These are phyloP conservation scores for Postia placenta DNA, from an alignment of 768 basidiomycete species.

Conservation along the genomic window DNA sequence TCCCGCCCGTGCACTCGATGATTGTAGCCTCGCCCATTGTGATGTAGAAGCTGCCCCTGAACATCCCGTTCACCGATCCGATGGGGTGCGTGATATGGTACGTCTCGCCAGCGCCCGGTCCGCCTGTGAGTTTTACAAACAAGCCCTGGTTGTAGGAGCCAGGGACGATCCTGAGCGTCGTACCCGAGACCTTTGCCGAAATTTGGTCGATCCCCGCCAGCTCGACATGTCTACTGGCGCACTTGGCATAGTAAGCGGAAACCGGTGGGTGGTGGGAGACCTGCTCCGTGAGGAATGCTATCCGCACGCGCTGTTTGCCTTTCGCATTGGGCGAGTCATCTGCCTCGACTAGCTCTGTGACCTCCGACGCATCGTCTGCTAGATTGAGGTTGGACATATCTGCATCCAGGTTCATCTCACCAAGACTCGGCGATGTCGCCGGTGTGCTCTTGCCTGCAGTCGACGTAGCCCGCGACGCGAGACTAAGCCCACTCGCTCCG, in stretches of 20 bases:
- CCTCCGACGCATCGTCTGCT: constrained; percentile 27
- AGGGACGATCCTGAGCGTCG: constrained; percentile 74
- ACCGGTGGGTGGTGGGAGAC: constrained; percentile 97
- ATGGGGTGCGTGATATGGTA: constrained; percentile 90
- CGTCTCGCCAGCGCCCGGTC: constrained; percentile 66
- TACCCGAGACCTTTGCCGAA: constrained; percentile 85
- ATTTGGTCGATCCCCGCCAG: constrained; percentile 89
- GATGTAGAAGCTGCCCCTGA: constrained; percentile 88
- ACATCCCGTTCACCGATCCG: constrained; percentile 86
- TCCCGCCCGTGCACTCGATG: constrained; percentile 74
- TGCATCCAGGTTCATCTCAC: constrained; percentile 42
- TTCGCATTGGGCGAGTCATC: constrained; percentile 25
- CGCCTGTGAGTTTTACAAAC: constrained; percentile 72
- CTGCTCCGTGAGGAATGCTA: constrained; percentile 86
- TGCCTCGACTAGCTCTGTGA: constrained; percentile 24
- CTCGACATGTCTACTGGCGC: constrained; percentile 68
- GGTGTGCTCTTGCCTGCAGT: constrained; percentile 49
- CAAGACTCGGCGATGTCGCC: constrained; percentile 44
- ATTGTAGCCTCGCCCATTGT: constrained; percentile 77
- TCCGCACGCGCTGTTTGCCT: constrained; percentile 43
- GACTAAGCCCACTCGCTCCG: constrained; percentile 49
- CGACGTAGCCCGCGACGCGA: constrained; percentile 32
- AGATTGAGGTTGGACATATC: constrained; percentile 60
- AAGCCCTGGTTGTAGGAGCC: constrained; percentile 87
- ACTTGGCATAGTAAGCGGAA: constrained; percentile 74